phyloP scores from a whole-genome alignment of 257 asterid species.

The Gardenia jasminoides region DNA sequence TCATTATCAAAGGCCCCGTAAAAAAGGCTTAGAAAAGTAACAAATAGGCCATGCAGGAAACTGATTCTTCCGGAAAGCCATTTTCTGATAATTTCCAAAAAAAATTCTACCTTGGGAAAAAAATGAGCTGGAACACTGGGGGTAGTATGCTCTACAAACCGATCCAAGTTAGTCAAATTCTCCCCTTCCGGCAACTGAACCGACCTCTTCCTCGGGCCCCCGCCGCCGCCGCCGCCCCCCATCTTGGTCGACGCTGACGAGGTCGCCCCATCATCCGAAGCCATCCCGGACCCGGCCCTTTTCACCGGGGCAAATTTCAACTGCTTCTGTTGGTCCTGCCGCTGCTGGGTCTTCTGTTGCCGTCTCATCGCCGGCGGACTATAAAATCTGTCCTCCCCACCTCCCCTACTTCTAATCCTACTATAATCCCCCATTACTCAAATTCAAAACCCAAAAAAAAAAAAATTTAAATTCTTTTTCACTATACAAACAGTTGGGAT shows the following conservation, averaged over 20 bases:
- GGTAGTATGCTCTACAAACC: slow-evolving; percentile 76
- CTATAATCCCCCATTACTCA: slow-evolving; percentile 36
- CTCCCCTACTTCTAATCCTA: slow-evolving; percentile 37
- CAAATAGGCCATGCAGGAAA: not conserved
- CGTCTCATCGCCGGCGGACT: slow-evolving; percentile 84
- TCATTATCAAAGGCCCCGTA: not conserved
- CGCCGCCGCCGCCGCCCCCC: not conserved
- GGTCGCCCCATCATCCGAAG: slow-evolving; percentile 29
- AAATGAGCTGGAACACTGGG: slow-evolving; percentile 73
- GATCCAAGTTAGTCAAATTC: slow-evolving; percentile 60
- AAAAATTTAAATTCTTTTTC: too few relatives aligned
- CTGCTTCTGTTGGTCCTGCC: slow-evolving; percentile 32
- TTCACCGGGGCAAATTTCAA: slow-evolving; percentile 29
- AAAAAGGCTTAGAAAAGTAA: not conserved
- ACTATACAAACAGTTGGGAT: not conserved
- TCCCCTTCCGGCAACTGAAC: slow-evolving; percentile 12
- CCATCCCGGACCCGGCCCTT: slow-evolving; percentile 22
- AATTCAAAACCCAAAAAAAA: not conserved
- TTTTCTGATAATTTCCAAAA: too few relatives aligned
- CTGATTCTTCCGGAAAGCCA: not conserved
- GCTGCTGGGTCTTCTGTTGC: slow-evolving; percentile 42
- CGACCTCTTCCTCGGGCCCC: slow-evolving; percentile 2
- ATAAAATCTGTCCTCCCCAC: slow-evolving; percentile 66
- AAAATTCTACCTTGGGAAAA: slow-evolving; percentile 54
- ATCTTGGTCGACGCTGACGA: slow-evolving; percentile 18